These are phyloP conservation scores for Proliferodiscus dingleyae DNA, from an alignment of 2,329 filamentous ascomycete genomes.

Conservation along the genomic window DNA sequence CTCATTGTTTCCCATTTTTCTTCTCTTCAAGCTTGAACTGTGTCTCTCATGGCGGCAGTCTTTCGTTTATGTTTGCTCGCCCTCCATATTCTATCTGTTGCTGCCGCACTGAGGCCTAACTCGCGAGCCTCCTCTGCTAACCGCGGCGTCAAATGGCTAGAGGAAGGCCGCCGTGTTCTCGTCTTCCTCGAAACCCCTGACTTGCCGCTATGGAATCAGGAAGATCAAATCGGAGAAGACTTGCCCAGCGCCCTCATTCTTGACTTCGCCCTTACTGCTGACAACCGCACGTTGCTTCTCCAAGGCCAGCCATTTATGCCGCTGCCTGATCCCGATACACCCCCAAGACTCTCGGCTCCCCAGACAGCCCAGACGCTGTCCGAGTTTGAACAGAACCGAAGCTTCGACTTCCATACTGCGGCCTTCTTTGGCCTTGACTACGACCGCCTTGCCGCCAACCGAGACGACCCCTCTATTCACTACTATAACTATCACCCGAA, in stretches of 20 bases:
- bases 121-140: neutral
- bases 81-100: neutral
- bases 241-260: conserved; percentile 17
- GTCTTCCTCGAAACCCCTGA: conserved; percentile 17
- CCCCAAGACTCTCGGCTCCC: conserved; percentile 13
- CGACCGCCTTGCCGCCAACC: conserved; percentile 4
- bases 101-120: too few relatives aligned
- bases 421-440: conserved; percentile 7
- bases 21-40: too few relatives aligned
- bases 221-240: conserved; percentile 8
- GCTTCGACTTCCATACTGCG: neutral
- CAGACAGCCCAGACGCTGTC: conserved; percentile 7
- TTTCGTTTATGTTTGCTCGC: neutral
- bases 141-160: conserved; percentile 15
- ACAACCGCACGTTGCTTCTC: conserved; percentile 18
- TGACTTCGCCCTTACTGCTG: conserved; percentile 19
- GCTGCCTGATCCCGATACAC: conserved; percentile 11
- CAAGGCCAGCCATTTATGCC: conserved; percentile 20
- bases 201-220: conserved; percentile 12
- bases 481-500: conserved; percentile 4
- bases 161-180: conserved; percentile 15
- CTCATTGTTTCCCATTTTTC: too few relatives aligned
- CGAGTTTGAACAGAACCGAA: neutral
- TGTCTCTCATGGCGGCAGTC: neutral
- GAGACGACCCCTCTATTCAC: conserved; percentile 7